phyloP scores from a whole-genome alignment of 768 basidiomycete genomes.

The Cystobasidiopsis lactophilus region DNA sequence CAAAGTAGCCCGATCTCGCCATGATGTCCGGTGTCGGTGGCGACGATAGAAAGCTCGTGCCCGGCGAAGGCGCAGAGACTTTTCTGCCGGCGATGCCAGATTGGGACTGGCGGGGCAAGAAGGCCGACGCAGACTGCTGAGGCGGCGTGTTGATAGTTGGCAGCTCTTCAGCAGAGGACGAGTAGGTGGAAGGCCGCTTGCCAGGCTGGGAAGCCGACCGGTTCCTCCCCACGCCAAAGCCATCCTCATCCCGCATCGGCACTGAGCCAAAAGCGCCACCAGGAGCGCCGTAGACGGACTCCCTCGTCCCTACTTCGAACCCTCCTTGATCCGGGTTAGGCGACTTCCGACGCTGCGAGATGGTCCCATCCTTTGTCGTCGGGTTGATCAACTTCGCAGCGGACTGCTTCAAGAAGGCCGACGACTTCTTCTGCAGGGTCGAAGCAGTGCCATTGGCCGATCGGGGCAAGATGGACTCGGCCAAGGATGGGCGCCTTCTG shows the following conservation, averaged over 20 bases:
- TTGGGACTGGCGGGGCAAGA: not conserved
- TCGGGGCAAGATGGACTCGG: not conserved
- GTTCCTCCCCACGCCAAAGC: no score
- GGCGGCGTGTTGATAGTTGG: not conserved
- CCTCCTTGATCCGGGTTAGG: no score
- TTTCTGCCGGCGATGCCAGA: not conserved
- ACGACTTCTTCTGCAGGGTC: no score
- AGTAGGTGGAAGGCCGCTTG: not conserved
- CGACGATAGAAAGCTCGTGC: not conserved
- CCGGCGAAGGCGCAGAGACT: not conserved
- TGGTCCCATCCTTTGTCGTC: conserved; percentile 40
- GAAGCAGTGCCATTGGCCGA: no score
- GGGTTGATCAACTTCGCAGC: conserved; percentile 32
- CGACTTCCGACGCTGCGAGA: conserved; percentile 46
- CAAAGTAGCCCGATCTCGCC: not conserved
- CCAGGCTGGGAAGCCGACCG: not conserved
- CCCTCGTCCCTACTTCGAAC: not conserved
- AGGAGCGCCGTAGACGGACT: not conserved
- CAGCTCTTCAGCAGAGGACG: not conserved
- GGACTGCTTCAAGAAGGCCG: not conserved
- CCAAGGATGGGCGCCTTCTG: not conserved
- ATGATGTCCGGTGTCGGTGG: not conserved
- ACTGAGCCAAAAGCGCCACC: no score
- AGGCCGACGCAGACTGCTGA: not conserved
- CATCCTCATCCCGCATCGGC: no score